These are phyloP conservation scores for Irpex lacteus DNA, from an alignment of 1,284 basidiomycete genomes.

Conservation along the genomic window DNA sequence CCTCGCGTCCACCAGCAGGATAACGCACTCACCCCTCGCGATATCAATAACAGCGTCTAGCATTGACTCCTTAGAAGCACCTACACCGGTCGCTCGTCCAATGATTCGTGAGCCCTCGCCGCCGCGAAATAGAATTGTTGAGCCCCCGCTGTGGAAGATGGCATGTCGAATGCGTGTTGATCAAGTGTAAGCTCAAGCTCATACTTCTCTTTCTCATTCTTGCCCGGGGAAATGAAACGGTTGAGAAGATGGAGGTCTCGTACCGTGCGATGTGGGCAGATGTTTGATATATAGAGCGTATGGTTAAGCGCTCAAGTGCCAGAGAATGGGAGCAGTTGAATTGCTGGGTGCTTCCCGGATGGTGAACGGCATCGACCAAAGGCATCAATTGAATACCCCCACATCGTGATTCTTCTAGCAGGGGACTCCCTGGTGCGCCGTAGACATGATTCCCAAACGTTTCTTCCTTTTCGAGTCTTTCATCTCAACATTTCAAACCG, in stretches of 20 bases:
- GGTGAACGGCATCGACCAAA: background rate
- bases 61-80: background rate
- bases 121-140: background rate
- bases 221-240: background rate
- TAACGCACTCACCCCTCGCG: slow-evolving; percentile 5
- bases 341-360: background rate
- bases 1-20: background rate
- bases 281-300: background rate
- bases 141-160: slow-evolving; percentile 13
- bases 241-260: background rate
- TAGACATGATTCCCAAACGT: background rate
- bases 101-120: background rate
- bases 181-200: slow-evolving; percentile 12
- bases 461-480: background rate
- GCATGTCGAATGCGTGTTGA: slow-evolving; percentile 14
- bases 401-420: background rate
- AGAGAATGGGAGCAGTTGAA: background rate
- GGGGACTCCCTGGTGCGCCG: too few relatives aligned
- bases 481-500: background rate
- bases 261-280: background rate
- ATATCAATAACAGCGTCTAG: background rate
- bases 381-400: background rate
- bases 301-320: background rate
- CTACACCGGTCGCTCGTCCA: slow-evolving; percentile 1
- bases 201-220: slow-evolving; percentile 2